Conservation (phyloP, 73 alveolate genomes). For the Paramecium octaurelia region DNA sequence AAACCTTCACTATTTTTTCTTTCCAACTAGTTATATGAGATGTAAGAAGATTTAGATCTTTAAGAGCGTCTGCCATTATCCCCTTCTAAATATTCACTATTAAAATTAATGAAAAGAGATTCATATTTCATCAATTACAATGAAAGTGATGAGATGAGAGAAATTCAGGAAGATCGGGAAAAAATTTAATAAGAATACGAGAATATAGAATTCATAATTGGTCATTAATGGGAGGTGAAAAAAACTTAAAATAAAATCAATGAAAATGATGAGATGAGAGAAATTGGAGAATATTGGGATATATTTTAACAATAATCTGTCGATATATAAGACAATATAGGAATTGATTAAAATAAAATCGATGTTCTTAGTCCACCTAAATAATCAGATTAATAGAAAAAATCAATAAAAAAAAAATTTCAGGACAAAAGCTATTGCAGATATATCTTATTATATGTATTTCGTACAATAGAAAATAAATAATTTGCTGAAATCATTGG, state of each 20-base stretch:
- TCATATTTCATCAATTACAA: background rate
- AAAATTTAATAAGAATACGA: background rate
- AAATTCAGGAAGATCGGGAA: background rate
- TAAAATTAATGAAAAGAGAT: background rate
- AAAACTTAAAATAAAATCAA: no score
- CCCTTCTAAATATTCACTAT: no score
- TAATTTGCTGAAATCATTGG: background rate
- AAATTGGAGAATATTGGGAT: no score
- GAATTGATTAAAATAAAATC: no score
- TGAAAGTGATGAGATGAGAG: background rate
- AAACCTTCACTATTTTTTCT: background rate
- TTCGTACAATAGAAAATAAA: conserved; percentile 8
- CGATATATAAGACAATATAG: no score
- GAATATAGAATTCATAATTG: background rate
- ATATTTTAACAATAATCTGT: no score
- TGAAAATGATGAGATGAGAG: no score
- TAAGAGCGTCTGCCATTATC: background rate
- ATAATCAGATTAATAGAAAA: no score
- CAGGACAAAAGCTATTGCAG: background rate
- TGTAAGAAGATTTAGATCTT: background rate
- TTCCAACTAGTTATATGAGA: background rate
- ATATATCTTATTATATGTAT: background rate
- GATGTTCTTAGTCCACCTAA: no score
- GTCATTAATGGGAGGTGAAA: no score
- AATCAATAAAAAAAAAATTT: no score